phyloP scores from a whole-genome alignment of 2,329 filamentous ascomycete genomes.

The Cercospora berteroae region DNA sequence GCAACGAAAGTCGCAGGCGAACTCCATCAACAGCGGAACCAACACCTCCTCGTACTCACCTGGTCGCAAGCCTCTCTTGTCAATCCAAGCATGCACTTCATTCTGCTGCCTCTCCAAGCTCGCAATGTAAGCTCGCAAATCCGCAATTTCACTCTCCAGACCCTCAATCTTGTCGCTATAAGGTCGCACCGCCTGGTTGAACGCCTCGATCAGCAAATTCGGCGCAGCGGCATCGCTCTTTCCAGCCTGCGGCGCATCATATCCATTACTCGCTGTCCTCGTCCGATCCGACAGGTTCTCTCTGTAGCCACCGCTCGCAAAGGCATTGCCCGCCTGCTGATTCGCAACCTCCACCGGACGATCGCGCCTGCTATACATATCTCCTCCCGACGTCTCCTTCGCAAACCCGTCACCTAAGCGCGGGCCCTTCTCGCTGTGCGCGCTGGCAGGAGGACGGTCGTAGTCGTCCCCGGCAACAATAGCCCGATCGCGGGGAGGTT shows the following conservation, averaged over 20 bases:
- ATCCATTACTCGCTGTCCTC: conserved; percentile 18
- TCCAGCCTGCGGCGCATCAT: conserved; percentile 23
- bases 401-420: conserved; percentile 25
- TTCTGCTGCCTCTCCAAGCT: conserved; percentile 52
- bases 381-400: conserved; percentile 24
- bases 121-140: conserved; percentile 51
- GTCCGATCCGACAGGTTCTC: conserved; percentile 6
- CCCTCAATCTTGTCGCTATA: conserved; percentile 55
- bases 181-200: conserved; percentile 54
- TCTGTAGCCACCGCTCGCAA: background rate
- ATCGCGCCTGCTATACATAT: conserved; percentile 47
- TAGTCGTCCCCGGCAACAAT: conserved; percentile 37
- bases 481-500: conserved; percentile 21
- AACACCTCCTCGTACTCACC: conserved; percentile 39
- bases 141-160: conserved; percentile 52
- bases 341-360: conserved; percentile 41
- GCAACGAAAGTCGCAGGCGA: background rate
- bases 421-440: conserved; percentile 34
- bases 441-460: conserved; percentile 31
- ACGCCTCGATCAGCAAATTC: conserved; percentile 52
- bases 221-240: conserved; percentile 45
- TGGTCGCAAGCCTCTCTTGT: conserved; percentile 54
- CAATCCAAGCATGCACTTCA: conserved; percentile 56
- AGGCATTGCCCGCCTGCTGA: conserved; percentile 15
- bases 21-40: background rate